Percentiles rank a stretch among this genome's conserved stretches.
Evolutionary conservation across 2,329 filamentous ascomycete genomes (phyloP).

Genomic region (Cytospora piceicola): DNA sequence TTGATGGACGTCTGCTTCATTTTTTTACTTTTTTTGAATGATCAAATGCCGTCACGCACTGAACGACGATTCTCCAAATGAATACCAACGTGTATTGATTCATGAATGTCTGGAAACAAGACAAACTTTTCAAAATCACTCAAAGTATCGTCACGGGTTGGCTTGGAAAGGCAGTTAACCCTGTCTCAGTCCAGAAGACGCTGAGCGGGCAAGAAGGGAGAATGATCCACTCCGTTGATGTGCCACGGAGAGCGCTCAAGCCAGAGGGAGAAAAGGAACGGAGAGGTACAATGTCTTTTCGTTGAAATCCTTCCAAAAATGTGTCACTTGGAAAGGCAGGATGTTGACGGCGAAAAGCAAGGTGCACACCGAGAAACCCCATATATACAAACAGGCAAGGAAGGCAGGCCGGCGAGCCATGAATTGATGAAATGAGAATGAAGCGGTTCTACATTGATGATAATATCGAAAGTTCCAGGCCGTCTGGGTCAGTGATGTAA

Average conservation of each 20-base stretch:
- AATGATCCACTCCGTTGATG: background rate
- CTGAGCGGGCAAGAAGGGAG: background rate
- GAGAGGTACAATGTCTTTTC: background rate
- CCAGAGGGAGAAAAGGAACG: background rate
- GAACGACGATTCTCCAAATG: conserved; percentile 19
- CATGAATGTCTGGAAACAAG: background rate
- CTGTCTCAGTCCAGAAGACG: background rate
- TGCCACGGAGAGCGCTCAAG: background rate
- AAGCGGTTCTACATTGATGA: background rate
- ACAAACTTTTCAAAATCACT: conserved; percentile 4
- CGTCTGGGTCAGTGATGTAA: background rate
- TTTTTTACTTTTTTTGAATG: background rate
- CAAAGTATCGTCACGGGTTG: background rate
- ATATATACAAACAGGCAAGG: conserved; percentile 7
- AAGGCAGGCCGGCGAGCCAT: conserved; percentile 11
- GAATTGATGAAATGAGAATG: background rate
- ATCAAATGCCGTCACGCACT: conserved; percentile 6
- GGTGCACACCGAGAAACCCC: background rate
- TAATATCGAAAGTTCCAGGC: background rate
- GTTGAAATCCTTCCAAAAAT: background rate
- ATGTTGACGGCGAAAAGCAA: background rate
- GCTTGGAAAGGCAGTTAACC: background rate
- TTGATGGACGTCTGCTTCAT: background rate
- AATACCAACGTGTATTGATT: conserved; percentile 1
- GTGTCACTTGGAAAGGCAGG: background rate